phyloP scores from a whole-genome alignment of 768 basidiomycete species.

The Amanita subjunquillea region DNA sequence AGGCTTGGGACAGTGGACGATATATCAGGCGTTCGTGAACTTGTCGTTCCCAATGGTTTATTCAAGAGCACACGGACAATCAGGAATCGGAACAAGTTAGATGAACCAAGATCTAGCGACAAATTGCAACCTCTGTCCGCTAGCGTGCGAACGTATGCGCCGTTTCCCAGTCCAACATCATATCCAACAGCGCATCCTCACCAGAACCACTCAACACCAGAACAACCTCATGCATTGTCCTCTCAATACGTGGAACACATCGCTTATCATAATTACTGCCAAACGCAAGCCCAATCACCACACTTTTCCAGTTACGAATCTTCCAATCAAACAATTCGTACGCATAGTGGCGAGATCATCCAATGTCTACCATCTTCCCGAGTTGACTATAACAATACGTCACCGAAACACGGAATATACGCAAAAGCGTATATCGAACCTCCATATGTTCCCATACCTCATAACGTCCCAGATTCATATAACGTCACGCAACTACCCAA shows the following conservation, averaged over 20 bases:
- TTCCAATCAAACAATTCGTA: background rate
- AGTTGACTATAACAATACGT: background rate
- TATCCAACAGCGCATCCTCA: background rate
- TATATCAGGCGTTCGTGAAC: slow-evolving; percentile 42
- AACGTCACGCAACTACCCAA: background rate
- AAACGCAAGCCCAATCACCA: background rate
- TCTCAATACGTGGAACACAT: background rate
- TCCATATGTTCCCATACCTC: background rate
- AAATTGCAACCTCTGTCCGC: slow-evolving; percentile 18
- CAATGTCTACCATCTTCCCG: background rate
- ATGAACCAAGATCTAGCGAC: slow-evolving; percentile 23
- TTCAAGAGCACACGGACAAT: slow-evolving; percentile 60
- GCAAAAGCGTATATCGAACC: background rate
- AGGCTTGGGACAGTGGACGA: slow-evolving; percentile 64
- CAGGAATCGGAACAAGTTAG: slow-evolving; percentile 36
- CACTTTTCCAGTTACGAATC: background rate
- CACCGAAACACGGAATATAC: background rate
- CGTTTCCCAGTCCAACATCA: slow-evolving; percentile 20
- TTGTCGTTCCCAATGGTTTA: slow-evolving; percentile 55
- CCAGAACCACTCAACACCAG: background rate
- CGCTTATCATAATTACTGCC: background rate
- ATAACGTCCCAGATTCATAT: background rate
- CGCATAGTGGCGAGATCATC: background rate
- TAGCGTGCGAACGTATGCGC: slow-evolving; percentile 27
- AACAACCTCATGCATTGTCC: background rate